These are phyloP conservation scores for Raphanus raphanistrum DNA, from an alignment of 345 rosid genomes.

Conservation along the genomic window DNA sequence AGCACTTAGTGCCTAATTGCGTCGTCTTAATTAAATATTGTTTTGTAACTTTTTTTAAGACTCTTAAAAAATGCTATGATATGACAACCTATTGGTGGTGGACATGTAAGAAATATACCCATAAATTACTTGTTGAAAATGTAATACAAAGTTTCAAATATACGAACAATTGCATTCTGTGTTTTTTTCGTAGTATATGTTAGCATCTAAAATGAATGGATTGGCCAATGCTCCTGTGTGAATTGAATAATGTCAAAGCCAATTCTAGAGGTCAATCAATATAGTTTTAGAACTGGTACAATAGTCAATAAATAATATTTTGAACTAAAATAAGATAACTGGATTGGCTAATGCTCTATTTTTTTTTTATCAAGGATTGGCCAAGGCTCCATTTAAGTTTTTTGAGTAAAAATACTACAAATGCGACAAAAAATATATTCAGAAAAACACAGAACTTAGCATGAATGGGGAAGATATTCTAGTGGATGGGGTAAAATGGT, in stretches of 20 bases:
- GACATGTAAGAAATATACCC: conserved; percentile 24
- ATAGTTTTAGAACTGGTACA: conserved; percentile 18
- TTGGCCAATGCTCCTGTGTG: no score
- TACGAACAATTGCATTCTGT: not conserved
- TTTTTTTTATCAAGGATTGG: not conserved
- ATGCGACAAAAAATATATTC: not conserved
- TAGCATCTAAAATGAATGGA: not conserved
- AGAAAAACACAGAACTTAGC: not conserved
- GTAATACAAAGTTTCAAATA: not conserved
- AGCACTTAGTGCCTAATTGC: conserved; percentile 39
- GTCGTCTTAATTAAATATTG: conserved; percentile 19
- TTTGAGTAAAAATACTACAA: conserved; percentile 5
- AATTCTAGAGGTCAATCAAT: conserved; percentile 12
- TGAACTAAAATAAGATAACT: not conserved
- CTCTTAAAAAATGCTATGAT: conserved; percentile 5
- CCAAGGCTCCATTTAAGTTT: not conserved
- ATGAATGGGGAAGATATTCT: conserved; percentile 34
- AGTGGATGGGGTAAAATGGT: conserved; percentile 33
- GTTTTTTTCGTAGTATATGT: not conserved
- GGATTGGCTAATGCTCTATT: not conserved
- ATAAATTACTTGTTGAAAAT: not conserved
- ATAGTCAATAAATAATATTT: not conserved
- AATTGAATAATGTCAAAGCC: conserved; percentile 6
- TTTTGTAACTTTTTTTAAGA: not conserved
- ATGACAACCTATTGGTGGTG: conserved; percentile 29